A percentile compares a stretch with the other conserved stretches of the same genome.
These are phyloP conservation scores for Chrysosporium keratinophilum DNA, from an alignment of 2,329 filamentous ascomycete species.

Conservation along the genomic window DNA sequence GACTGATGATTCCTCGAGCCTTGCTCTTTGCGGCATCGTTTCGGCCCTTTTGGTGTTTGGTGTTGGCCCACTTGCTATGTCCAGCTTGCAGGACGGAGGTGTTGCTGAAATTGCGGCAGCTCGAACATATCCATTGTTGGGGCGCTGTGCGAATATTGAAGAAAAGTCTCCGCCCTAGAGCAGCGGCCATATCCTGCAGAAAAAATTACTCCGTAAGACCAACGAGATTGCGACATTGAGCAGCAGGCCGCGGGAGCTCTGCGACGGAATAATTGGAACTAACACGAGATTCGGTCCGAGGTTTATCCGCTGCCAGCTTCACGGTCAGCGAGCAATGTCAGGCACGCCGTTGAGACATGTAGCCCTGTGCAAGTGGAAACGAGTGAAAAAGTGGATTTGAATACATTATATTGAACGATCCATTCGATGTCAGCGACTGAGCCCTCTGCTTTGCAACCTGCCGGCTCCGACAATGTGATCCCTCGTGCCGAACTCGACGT, in stretches of 20 bases:
- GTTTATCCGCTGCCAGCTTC: constrained; percentile 7
- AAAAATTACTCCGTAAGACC: neutral
- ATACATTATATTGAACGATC: neutral
- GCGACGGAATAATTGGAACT: too few relatives aligned
- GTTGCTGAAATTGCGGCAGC: constrained; percentile 40
- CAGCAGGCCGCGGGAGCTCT: neutral
- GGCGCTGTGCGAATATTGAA: neutral
- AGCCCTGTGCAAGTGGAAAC: neutral
- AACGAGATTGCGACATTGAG: neutral
- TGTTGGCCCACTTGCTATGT: constrained; percentile 92
- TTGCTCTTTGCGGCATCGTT: constrained; percentile 66
- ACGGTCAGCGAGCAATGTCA: neutral
- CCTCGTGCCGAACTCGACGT: constrained; percentile 63
- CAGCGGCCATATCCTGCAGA: constrained; percentile 13
- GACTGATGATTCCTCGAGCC: constrained; percentile 56
- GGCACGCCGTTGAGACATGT: neutral
- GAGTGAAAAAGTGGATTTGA: neutral
- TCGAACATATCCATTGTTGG: constrained; percentile 17
- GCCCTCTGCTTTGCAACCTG: constrained; percentile 23
- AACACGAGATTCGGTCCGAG: constrained; percentile 4
- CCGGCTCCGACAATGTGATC: constrained; percentile 28
- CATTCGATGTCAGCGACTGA: constrained; percentile 33
- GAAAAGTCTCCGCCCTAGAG: constrained; percentile 5
- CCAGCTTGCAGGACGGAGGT: constrained; percentile 48
- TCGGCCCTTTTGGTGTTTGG: constrained; percentile 86